phyloP scores from a whole-genome alignment of 345 rosid genomes.

The Populus pruinosa region DNA sequence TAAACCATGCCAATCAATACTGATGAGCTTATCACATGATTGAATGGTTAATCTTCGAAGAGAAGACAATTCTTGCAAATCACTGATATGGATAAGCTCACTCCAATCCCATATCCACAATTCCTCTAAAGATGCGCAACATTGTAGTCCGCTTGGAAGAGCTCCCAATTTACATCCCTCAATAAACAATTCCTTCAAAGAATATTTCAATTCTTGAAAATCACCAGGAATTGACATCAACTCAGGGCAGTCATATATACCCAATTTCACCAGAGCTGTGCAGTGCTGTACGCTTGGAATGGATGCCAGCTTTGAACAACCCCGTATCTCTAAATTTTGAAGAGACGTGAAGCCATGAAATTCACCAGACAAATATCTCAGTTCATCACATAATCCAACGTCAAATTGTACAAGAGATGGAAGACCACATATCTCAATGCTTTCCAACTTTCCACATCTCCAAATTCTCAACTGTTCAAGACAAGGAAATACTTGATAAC shows the following conservation, averaged over 20 bases:
- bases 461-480: too few species aligned
- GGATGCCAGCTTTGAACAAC: background rate
- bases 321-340: background rate
- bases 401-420: background rate
- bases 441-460: too few species aligned
- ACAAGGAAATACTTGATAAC: too few species aligned
- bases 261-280: background rate
- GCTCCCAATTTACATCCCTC: rapidly evolving
- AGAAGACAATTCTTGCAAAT: too few species aligned
- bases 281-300: background rate
- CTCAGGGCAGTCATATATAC: rapidly evolving
- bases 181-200: rapidly evolving
- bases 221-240: too few species aligned
- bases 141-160: too few species aligned
- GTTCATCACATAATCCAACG: background rate
- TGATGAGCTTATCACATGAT: too few species aligned
- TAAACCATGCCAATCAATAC: too few species aligned
- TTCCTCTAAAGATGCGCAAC: too few species aligned
- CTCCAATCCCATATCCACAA: rapidly evolving
- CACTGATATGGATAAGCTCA: too few species aligned
- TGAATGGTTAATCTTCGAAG: too few species aligned
- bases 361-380: background rate
- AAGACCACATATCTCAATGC: background rate
- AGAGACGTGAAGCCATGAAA: background rate
- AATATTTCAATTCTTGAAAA: too few species aligned